Evolutionary conservation across 176 grass and related monocot genomes (phyloP).

Genomic region (Zea luxurians): DNA sequence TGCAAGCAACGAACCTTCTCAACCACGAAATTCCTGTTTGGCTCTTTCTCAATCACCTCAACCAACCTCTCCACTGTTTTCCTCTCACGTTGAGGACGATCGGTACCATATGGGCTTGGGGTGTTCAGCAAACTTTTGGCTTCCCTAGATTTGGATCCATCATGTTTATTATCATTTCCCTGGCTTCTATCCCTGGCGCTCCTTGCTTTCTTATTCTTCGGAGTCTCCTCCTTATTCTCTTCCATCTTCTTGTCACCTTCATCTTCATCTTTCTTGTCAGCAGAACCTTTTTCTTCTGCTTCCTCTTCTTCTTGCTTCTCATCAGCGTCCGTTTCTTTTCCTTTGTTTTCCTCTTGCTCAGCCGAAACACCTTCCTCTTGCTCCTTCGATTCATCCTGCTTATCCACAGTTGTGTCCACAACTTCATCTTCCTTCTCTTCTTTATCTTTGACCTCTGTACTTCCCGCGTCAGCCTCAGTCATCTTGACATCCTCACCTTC

Average conservation of each 20-base stretch:
- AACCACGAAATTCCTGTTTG: slow-evolving; percentile 65
- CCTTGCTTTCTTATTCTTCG: slow-evolving; percentile 68
- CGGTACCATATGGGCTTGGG: slow-evolving; percentile 52
- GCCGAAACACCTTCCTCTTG: slow-evolving; percentile 18
- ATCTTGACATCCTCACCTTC: slow-evolving; percentile 41
- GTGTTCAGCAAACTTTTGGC: slow-evolving; percentile 50
- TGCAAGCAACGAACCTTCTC: slow-evolving; percentile 71
- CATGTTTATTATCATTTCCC: slow-evolving; percentile 50
- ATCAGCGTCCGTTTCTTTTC: slow-evolving; percentile 9
- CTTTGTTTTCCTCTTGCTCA: slow-evolving; percentile 31
- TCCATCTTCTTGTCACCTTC: slow-evolving; percentile 35
- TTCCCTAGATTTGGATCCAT: slow-evolving; percentile 55
- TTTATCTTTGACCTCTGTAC: slow-evolving; percentile 23
- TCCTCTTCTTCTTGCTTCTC: slow-evolving; percentile 39
- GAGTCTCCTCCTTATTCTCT: slow-evolving; percentile 57
- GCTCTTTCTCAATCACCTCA: slow-evolving; percentile 98
- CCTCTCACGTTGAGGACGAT: slow-evolving; percentile 93
- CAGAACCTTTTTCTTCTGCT: slow-evolving; percentile 38
- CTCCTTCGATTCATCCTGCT: slow-evolving; percentile 37
- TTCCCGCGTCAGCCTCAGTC: slow-evolving; percentile 30
- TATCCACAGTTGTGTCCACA: slow-evolving; percentile 8
- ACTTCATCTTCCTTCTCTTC: slow-evolving; percentile 33
- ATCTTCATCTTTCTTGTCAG: slow-evolving; percentile 30
- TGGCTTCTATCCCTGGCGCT: slow-evolving; percentile 58
- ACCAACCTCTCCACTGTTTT: slow-evolving; percentile 97